Evolutionary conservation across 257 asterid species (phyloP).

Genomic region (Marsdenia floribunda): DNA sequence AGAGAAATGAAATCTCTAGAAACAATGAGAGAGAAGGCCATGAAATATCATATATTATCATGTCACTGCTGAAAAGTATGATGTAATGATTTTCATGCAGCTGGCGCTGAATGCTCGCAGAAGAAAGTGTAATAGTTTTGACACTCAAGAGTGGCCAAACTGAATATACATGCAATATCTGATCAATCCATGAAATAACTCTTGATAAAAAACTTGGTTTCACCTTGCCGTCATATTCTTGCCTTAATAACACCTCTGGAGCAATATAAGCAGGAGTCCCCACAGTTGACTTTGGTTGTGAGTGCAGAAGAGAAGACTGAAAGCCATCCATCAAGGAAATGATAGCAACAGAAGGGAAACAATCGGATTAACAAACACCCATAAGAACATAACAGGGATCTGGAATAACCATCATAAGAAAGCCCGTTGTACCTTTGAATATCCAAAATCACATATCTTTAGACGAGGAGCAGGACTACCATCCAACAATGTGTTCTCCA

Average conservation of each 20-base stretch:
- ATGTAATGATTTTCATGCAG: not conserved
- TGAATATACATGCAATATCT: not conserved
- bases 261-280: conserved; percentile 94
- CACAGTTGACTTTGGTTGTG: conserved; percentile 92
- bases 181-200: not conserved
- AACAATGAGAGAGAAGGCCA: not conserved
- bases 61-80: not conserved
- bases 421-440: conserved; percentile 58
- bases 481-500: conserved; percentile 81
- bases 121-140: not conserved
- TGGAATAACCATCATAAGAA: not conserved
- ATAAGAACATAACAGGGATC: not conserved
- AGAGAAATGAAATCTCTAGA: not conserved
- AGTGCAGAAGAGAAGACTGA: conserved; percentile 79
- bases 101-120: not conserved
- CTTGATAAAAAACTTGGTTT: conserved; percentile 3
- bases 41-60: not conserved
- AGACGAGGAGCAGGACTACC: conserved; percentile 90
- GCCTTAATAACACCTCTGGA: conserved; percentile 71
- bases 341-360: not conserved
- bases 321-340: conserved; percentile 16
- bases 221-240: conserved; percentile 93
- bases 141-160: not conserved
- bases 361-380: not conserved
- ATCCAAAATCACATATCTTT: conserved; percentile 92